Base-by-base conservation (phyloP, 2,329 filamentous ascomycete genomes). In the Eutypella sp. region DNA sequence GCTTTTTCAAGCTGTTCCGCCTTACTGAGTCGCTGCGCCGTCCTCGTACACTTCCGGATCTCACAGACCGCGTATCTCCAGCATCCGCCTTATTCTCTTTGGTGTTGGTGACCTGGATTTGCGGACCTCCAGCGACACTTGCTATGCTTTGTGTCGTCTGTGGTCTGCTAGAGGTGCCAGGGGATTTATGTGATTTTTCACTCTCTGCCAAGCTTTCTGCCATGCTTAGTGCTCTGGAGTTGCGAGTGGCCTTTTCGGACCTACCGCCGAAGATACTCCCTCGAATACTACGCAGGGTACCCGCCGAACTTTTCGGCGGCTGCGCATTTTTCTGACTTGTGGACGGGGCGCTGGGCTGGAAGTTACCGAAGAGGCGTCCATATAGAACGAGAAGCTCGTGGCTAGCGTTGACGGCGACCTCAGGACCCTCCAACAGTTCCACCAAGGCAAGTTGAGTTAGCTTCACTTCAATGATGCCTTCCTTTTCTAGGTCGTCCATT, bases 401-500 rank as follows among this genome's bases (percentile, higher is more conserved):
- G 61, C 87, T 91, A 49, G 87, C 84, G 61, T 96, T 96, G 42
- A 97, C 88, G 16, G 93, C 92, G 46, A 85, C 81, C 47, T 89
- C 84, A 0, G 90, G 82, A 1, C 90, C 90, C 61, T 96, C 90
- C 3, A 89, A 71, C 15, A 93, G 71, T 66, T 97, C 92, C 3
- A 93, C 67, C 18, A 99, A 76, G 4, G 87, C 79, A 48, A 99
- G 73, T 59, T 97, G 91, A 10, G 92, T 96, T 81, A 97, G 95
- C 65, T 95, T 95, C 50, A 96, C 83, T 65, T 97, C 88, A n/a
- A 99, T 69, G 36, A 99, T 84, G 41, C 81, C 80, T 64, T 91
- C 88, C 61, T 90, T 95, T 61, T 97, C 91, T 22, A 82, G 81
- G 47, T 84, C 81, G 51, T 89, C 85, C 82, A 96, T 88, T 38